Evolutionary conservation across 1,139 yeast genomes (phyloP).

Genomic region (Yamadazyma sp.): DNA sequence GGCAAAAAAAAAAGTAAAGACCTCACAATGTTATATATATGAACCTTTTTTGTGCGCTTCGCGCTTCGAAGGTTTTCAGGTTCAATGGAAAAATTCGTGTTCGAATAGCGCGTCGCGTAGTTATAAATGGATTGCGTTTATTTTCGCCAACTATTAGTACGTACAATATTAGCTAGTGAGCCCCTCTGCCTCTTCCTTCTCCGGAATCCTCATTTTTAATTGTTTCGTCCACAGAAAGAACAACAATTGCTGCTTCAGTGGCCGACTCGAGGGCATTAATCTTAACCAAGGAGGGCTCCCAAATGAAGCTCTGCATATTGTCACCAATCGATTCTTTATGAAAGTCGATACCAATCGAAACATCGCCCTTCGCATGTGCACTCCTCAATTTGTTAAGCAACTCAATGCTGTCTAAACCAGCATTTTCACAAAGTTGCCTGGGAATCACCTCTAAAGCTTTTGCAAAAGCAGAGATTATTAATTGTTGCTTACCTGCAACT

Average conservation of each 20-base stretch:
- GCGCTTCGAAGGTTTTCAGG: constrained; percentile 6
- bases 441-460: constrained; percentile 95
- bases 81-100: constrained; percentile 8
- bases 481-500: constrained; percentile 94
- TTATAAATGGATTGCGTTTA: not conserved
- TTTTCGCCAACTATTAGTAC: not conserved
- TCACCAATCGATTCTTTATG: constrained; percentile 79
- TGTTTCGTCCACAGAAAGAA: constrained; percentile 93
- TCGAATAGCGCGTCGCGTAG: constrained; percentile 11
- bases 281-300: constrained; percentile 98
- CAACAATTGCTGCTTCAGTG: constrained; percentile 94
- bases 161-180: constrained; percentile 19
- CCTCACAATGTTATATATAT: constrained; percentile 4
- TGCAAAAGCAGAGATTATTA: constrained; percentile 88
- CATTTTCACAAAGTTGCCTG: constrained; percentile 95
- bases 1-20: not conserved
- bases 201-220: constrained; percentile 72
- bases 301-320: constrained; percentile 82
- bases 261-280: constrained; percentile 93
- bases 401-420: constrained; percentile 96
- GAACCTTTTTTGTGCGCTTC: constrained; percentile 5
- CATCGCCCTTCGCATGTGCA: constrained; percentile 91
- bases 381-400: constrained; percentile 85
- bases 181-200: constrained; percentile 68
- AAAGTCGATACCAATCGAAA: constrained; percentile 91